Conservation (phyloP, 345 rosid genomes). For the Erodium maritimum region DNA sequence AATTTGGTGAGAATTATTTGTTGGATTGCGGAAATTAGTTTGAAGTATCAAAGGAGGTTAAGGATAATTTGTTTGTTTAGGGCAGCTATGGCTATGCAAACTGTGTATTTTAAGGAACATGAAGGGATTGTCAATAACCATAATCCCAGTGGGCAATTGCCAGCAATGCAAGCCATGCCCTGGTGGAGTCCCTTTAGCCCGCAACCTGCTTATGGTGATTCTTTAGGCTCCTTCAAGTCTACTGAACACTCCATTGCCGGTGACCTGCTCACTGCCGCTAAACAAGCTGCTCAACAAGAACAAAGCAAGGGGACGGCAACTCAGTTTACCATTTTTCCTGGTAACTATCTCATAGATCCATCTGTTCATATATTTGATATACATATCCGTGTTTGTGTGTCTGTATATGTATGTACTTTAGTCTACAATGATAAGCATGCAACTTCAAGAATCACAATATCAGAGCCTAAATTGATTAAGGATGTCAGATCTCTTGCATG, state of each 20-base stretch:
- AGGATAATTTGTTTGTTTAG: not conserved
- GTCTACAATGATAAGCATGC: not conserved
- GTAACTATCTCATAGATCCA: constrained; percentile 16
- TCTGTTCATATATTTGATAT: not conserved
- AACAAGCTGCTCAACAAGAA: constrained; percentile 27
- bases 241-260: constrained; percentile 23
- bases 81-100: constrained; percentile 63
- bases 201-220: constrained; percentile 38
- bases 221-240: constrained; percentile 34
- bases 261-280: constrained; percentile 22
- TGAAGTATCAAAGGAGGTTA: not conserved
- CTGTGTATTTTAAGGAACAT: constrained; percentile 49
- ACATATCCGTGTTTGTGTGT: not conserved
- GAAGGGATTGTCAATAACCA: constrained; percentile 40
- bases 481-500: not conserved
- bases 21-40: constrained; percentile 22
- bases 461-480: not conserved
- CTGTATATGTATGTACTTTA: not conserved
- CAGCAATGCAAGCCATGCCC: constrained; percentile 31
- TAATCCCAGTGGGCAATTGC: constrained; percentile 35
- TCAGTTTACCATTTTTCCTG: constrained; percentile 54
- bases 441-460: not conserved
- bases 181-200: constrained; percentile 59
- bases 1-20: not conserved
- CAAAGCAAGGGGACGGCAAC: constrained; percentile 27